These are phyloP conservation scores for Colletotrichum sp. DNA, from an alignment of 2,329 filamentous ascomycete genomes.

Conservation along the genomic window DNA sequence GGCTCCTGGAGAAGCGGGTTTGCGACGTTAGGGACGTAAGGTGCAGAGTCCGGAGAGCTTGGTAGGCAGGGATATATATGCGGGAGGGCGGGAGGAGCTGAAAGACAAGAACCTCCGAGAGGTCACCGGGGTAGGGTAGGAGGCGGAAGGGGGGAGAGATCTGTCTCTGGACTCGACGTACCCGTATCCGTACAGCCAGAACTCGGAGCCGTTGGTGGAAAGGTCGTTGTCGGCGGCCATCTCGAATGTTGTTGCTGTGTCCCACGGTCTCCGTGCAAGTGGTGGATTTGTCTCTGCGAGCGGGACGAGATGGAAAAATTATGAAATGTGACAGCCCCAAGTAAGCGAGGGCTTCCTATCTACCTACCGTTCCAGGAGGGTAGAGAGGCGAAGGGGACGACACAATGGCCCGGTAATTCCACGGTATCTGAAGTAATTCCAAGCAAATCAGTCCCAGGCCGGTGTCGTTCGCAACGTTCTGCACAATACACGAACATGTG, in stretches of 20 bases:
- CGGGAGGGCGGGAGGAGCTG: background rate
- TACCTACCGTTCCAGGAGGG: background rate
- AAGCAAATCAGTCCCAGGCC: background rate
- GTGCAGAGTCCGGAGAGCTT: background rate
- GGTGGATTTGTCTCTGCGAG: background rate
- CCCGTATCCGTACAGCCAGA: constrained; percentile 99
- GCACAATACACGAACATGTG: background rate
- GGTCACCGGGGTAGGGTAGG: background rate
- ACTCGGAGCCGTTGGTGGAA: constrained; percentile 60
- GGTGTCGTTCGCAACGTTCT: background rate
- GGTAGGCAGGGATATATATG: constrained; percentile 8
- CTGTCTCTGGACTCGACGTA: constrained; percentile 46
- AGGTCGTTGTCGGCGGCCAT: constrained; percentile 43
- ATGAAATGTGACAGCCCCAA: background rate
- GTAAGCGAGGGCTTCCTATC: background rate
- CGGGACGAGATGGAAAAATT: background rate
- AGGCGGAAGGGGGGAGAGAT: background rate
- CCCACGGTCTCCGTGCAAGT: background rate
- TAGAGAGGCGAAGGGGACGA: background rate
- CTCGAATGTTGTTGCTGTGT: background rate
- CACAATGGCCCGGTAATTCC: background rate
- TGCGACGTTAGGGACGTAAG: background rate
- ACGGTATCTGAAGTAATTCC: background rate
- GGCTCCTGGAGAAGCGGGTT: constrained; percentile 58
- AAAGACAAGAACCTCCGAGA: background rate